phyloP scores from a whole-genome alignment of 2,329 filamentous ascomycete genomes.

The Pyrenophora tritici-repentis region DNA sequence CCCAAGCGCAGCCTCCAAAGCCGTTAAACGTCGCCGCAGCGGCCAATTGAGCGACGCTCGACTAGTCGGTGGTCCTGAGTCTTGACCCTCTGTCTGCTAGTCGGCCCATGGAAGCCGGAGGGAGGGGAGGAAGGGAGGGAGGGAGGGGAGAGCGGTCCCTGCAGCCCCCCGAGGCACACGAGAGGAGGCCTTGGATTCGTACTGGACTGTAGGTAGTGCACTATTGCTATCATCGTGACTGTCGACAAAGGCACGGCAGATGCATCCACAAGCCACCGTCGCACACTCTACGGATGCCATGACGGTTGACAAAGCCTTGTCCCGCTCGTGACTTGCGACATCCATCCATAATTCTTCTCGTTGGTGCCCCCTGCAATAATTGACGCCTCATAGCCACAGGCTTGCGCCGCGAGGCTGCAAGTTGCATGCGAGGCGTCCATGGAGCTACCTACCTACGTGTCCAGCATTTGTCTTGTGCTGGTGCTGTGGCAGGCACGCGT shows the following conservation, averaged over 20 bases:
- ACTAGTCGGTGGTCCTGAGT: too few species aligned
- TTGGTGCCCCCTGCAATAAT: slow-evolving; percentile 25
- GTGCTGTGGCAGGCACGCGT: slow-evolving; percentile 12
- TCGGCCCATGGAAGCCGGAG: slow-evolving; percentile 13
- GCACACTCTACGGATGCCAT: slow-evolving; percentile 5
- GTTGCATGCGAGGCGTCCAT: slow-evolving; percentile 19
- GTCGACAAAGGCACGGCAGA: slow-evolving; percentile 3
- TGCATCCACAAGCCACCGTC: slow-evolving; percentile 5
- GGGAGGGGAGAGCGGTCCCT: too few species aligned
- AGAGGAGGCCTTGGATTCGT: too few species aligned
- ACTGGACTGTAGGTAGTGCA: background rate
- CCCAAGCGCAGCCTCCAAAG: slow-evolving; percentile 10
- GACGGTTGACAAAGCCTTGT: slow-evolving; percentile 3
- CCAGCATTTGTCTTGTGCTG: slow-evolving; percentile 33
- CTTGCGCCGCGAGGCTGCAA: slow-evolving; percentile 23
- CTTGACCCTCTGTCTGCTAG: too few species aligned
- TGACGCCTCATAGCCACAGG: slow-evolving; percentile 19
- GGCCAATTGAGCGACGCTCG: too few species aligned
- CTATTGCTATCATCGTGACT: slow-evolving; percentile 1
- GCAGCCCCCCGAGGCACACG: too few species aligned
- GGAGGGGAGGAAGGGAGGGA: too few species aligned
- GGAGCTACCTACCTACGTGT: slow-evolving; percentile 3
- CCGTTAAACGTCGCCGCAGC: background rate
- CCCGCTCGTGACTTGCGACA: slow-evolving; percentile 20
- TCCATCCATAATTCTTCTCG: slow-evolving; percentile 19